Evolutionary conservation across 1,284 basidiomycete species (phyloP), one percentile per base, ranked within the genome.

Genomic region (Ustilago shanxiensis): DNA sequence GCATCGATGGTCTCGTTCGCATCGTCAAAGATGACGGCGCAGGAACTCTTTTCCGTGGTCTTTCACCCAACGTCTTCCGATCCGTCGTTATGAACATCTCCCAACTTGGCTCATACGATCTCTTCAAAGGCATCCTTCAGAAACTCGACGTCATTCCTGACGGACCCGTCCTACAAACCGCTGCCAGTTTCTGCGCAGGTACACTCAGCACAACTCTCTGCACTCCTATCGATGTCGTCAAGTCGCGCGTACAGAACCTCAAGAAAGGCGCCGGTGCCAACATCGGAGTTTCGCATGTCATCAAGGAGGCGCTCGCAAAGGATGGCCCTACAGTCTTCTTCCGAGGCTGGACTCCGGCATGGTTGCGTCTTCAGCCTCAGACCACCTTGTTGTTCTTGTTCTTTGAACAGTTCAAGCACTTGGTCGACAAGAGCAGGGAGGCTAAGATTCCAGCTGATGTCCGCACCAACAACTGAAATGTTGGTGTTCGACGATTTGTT

Each of bases 281-380:
- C 29, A 44, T 68, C 8, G 76, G 59, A 20, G 68, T 76, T 1
- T 39, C 77, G 29, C 39, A 66, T 57, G 71, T 79, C 35, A 70
- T 83, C 39, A 47, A 74, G 31, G 69, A 77, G 7, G 74, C 83
- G 0, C 71, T 87, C 20, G 77, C 84, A 13, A 78, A 79, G 26
- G 86, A 87, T 65, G 88, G 89, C 1, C 86, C 87, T 8, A 76
- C 83, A n/a, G 89, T 89, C 84, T 81, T 89, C 49, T 88, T 89
- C 85, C 87, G 88, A 60, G 89, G 89, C 13, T 89, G 88, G 88
- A 86, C 88, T 13, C 88, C 89, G 2, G 88, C 88, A 0, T 89
- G 88, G 88, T 87, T 86, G 37, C 66, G 84, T 9, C 64, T 85
- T 33, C 72, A 79, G 51, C 84, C 84, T 0, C 79, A 85, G 62